Percentiles rank a stretch among this genome's conserved stretches.
phyloP scores from a whole-genome alignment of 2,329 filamentous ascomycete genomes.

The Epichloe typhina region DNA sequence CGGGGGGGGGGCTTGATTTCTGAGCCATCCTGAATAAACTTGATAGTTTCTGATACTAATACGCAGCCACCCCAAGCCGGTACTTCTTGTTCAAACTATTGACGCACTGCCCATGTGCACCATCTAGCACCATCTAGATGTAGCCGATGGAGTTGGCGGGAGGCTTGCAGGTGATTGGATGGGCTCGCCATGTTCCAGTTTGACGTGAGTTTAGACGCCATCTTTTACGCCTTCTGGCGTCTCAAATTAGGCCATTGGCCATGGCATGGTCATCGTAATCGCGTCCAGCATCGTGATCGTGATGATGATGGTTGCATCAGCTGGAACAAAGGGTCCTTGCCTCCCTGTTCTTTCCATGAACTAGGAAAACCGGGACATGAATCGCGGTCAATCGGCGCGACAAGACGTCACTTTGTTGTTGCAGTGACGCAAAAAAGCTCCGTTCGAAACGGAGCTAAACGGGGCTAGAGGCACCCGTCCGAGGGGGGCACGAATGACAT shows the following conservation, averaged over 20 bases:
- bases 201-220: background rate
- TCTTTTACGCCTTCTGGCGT: too few relatives aligned
- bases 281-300: too few relatives aligned
- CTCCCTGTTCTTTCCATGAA: background rate
- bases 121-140: background rate
- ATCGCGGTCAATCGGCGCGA: background rate
- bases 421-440: background rate
- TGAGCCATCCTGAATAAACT: background rate
- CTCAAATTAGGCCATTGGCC: too few relatives aligned
- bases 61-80: background rate
- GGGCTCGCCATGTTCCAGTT: too few relatives aligned
- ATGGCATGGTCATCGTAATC: too few relatives aligned
- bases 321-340: background rate
- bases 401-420: background rate
- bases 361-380: background rate
- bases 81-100: background rate
- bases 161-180: too few relatives aligned
- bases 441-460: background rate
- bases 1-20: background rate
- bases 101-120: background rate
- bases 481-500: background rate
- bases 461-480: background rate
- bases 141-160: too few relatives aligned
- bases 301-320: background rate
- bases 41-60: background rate